Percentiles rank a stretch among this genome's conserved stretches.
Evolutionary conservation across 306 rosid species (phyloP).

Genomic region (Quercus dentata): DNA sequence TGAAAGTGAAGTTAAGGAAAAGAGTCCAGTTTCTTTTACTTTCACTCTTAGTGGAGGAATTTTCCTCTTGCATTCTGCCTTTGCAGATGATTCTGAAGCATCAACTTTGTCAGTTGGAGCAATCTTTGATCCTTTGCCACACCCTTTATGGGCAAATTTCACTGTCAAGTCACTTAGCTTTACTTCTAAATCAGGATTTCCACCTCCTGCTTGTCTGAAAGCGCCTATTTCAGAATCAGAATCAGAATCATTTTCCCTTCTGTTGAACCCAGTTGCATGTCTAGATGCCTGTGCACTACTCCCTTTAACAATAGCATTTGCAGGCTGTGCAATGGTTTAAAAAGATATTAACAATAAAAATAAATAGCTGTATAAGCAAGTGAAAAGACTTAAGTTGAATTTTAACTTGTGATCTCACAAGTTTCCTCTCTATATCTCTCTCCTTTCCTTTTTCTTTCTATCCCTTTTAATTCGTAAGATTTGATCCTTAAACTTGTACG

Average conservation of each 20-base stretch:
- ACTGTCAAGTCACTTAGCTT: conserved; percentile 34
- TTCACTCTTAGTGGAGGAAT: conserved; percentile 23
- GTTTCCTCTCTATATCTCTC: no score
- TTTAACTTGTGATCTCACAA: conserved; percentile 5
- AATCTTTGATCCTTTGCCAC: conserved; percentile 31
- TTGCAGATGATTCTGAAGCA: conserved; percentile 24
- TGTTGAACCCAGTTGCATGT: conserved; percentile 28
- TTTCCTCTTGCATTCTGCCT: background rate
- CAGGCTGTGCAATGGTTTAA: conserved; percentile 43
- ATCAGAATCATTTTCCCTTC: conserved; percentile 27
- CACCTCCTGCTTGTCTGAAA: conserved; percentile 21
- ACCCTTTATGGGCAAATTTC: conserved; percentile 27
- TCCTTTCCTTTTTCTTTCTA: background rate
- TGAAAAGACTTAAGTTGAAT: conserved; percentile 6
- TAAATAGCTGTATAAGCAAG: conserved; percentile 14
- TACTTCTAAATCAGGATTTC: conserved; percentile 37
- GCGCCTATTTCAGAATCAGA: conserved; percentile 22
- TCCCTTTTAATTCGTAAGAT: background rate
- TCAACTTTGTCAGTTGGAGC: conserved; percentile 30
- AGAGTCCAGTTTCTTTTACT: conserved; percentile 20
- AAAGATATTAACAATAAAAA: conserved; percentile 8
- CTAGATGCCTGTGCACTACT: conserved; percentile 26
- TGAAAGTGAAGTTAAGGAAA: conserved; percentile 25
- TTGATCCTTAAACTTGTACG: background rate
- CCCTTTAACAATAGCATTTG: conserved; percentile 30